Evolutionary conservation across 768 basidiomycete species (phyloP).

Genomic region (Trametes maxima): DNA sequence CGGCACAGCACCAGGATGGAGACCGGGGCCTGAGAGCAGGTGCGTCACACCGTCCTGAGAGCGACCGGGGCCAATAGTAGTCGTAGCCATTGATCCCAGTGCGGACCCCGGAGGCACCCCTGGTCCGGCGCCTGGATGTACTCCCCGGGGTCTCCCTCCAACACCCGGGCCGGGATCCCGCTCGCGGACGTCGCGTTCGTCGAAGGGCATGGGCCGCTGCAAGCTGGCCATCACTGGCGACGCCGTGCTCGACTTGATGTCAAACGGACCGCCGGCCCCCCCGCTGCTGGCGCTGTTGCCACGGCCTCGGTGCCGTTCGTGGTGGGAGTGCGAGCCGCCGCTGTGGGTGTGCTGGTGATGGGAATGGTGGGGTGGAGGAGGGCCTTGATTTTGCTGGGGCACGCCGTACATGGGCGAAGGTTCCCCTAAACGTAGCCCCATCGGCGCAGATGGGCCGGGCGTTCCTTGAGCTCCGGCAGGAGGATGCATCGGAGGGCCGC

Average conservation of each 20-base stretch:
- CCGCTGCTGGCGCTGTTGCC: slow-evolving; percentile 22
- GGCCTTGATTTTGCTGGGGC: slow-evolving; percentile 24
- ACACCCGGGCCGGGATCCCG: slow-evolving; percentile 24
- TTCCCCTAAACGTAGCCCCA: slow-evolving; percentile 25
- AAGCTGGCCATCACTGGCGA: slow-evolving; percentile 39
- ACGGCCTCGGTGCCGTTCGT: slow-evolving; percentile 9
- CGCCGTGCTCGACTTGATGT: slow-evolving; percentile 15
- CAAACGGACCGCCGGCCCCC: slow-evolving; percentile 16
- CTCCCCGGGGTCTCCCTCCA: slow-evolving; percentile 12
- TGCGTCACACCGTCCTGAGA: slow-evolving; percentile 15
- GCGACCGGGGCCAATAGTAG: slow-evolving; percentile 14
- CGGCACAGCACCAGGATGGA: slow-evolving; percentile 10
- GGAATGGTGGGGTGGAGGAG: slow-evolving; percentile 30
- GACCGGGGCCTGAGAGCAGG: slow-evolving; percentile 22
- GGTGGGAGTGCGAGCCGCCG: slow-evolving; percentile 15
- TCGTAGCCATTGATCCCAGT: slow-evolving; percentile 11
- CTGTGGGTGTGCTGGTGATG: slow-evolving; percentile 11
- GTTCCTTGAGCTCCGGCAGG: slow-evolving; percentile 14
- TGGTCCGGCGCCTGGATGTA: slow-evolving; percentile 8
- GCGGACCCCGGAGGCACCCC: slow-evolving; percentile 21
- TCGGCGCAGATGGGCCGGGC: slow-evolving; percentile 18
- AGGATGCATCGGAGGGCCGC: slow-evolving; percentile 14
- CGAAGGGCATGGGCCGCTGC: slow-evolving; percentile 27
- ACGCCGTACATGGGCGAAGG: slow-evolving; percentile 36
- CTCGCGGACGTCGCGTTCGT: slow-evolving; percentile 23